These are phyloP conservation scores for Naganishia sp. DNA, from an alignment of 1,284 basidiomycete species.

Conservation along the genomic window DNA sequence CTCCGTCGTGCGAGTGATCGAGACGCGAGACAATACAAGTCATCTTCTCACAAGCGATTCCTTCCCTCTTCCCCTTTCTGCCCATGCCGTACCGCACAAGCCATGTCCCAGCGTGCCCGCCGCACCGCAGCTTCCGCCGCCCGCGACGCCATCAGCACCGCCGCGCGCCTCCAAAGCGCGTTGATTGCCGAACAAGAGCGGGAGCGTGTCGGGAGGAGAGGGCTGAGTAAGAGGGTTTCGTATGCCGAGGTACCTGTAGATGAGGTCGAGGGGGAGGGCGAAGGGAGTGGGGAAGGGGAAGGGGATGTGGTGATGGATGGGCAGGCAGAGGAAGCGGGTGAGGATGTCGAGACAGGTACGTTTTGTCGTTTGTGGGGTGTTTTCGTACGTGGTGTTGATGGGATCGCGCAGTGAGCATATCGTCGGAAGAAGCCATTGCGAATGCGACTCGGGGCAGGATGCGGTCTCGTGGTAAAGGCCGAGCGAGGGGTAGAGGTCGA, in stretches of 20 bases:
- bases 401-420: background rate
- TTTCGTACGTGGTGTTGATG: background rate
- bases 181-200: background rate
- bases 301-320: slow-evolving; percentile 37
- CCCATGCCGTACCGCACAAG: background rate
- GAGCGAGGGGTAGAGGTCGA: slow-evolving; percentile 3
- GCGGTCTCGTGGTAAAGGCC: slow-evolving; percentile 1
- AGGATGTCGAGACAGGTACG: slow-evolving; percentile 39
- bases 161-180: slow-evolving; percentile 5
- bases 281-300: slow-evolving; percentile 27
- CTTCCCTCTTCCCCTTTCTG: background rate
- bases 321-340: slow-evolving; percentile 34
- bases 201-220: background rate
- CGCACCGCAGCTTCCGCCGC: slow-evolving; percentile 24
- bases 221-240: slow-evolving; percentile 24
- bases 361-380: background rate
- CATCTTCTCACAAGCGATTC: background rate
- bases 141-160: slow-evolving; percentile 20
- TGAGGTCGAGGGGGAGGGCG: slow-evolving; percentile 25
- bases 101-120: slow-evolving; percentile 10
- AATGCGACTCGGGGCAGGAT: slow-evolving; percentile 10
- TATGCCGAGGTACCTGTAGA: slow-evolving; percentile 29
- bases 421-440: slow-evolving; percentile 30
- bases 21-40: slow-evolving; percentile 2
- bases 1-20: background rate